phyloP scores from a whole-genome alignment of 2,329 filamentous ascomycete species.

The Aspergillus costaricaensis region DNA sequence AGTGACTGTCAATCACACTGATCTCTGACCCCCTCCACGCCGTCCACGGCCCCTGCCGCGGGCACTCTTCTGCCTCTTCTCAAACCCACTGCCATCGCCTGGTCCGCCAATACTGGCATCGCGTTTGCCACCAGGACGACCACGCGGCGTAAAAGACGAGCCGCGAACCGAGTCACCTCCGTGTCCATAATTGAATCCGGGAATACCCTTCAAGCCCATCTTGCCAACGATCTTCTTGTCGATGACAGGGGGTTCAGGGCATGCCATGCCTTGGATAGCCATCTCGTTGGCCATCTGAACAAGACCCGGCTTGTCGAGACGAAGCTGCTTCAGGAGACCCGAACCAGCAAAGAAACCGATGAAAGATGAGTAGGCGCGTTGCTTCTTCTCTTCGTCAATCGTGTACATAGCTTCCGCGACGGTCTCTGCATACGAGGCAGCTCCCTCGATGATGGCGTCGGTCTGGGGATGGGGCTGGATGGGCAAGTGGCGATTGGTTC shows the following conservation, averaged over 20 bases:
- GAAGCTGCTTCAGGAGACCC: constrained; percentile 32
- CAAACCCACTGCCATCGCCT: no score
- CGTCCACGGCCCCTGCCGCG: no score
- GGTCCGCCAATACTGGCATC: constrained; percentile 14
- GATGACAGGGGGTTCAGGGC: constrained; percentile 40
- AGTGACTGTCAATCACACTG: no score
- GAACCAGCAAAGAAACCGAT: constrained; percentile 41
- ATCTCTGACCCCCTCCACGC: no score
- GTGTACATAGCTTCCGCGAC: constrained; percentile 33
- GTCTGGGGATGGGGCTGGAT: constrained; percentile 52
- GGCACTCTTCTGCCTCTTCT: no score
- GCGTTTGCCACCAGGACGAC: constrained; percentile 22
- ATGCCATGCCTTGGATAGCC: constrained; percentile 40
- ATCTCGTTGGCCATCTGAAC: constrained; percentile 41
- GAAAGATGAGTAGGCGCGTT: constrained; percentile 40
- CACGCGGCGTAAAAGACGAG: constrained; percentile 12
- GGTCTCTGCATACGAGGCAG: constrained; percentile 33
- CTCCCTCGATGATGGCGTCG: constrained; percentile 40
- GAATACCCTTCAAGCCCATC: constrained; percentile 43
- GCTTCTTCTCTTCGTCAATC: constrained; percentile 36
- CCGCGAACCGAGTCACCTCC: constrained; percentile 16
- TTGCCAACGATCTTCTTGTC: constrained; percentile 42
- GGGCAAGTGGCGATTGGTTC: constrained; percentile 51
- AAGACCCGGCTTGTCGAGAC: constrained; percentile 36
- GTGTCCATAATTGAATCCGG: constrained; percentile 35